Evolutionary conservation across 805 yeast species (phyloP).

Genomic region (Starmerella etchellsii): DNA sequence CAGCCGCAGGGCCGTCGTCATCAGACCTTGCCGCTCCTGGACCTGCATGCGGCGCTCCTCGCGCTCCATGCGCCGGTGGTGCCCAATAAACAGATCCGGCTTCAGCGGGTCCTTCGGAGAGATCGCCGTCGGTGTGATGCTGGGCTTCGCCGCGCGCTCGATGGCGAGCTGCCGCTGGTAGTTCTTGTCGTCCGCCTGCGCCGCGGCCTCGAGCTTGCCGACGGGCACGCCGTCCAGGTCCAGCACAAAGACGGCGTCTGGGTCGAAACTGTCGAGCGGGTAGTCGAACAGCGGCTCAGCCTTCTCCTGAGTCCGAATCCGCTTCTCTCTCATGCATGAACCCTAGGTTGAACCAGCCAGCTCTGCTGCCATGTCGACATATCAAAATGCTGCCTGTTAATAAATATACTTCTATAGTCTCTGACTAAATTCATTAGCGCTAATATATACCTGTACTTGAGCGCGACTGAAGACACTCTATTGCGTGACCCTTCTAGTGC

Average conservation of each 20-base stretch:
- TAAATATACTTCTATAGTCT: too few relatives aligned
- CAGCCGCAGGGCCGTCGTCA: slow-evolving; percentile 44
- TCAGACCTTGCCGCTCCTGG: slow-evolving; percentile 41
- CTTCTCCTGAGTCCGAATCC: slow-evolving; percentile 13
- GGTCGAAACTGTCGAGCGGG: slow-evolving; percentile 15
- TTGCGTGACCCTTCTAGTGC: too few relatives aligned
- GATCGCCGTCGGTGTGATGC: neutral
- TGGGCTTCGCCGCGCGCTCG: neutral
- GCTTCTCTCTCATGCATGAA: slow-evolving; percentile 20
- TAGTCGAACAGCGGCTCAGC: slow-evolving; percentile 20
- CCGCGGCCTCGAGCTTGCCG: neutral
- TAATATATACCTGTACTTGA: too few relatives aligned
- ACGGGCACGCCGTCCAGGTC: slow-evolving; percentile 5
- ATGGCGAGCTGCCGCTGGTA: neutral
- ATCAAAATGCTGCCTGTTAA: too few relatives aligned
- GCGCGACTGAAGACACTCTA: too few relatives aligned
- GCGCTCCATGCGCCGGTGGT: slow-evolving; percentile 48
- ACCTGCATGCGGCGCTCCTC: slow-evolving; percentile 50
- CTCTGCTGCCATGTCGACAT: too few relatives aligned
- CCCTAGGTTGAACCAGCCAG: too few relatives aligned
- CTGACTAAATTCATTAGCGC: too few relatives aligned
- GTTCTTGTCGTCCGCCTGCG: neutral
- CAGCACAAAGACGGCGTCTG: slow-evolving; percentile 3
- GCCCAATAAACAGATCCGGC: slow-evolving; percentile 30
- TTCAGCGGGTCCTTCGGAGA: slow-evolving; percentile 33